Conservation (phyloP, 177 flowering plant species). For the Telopea speciosissima region DNA sequence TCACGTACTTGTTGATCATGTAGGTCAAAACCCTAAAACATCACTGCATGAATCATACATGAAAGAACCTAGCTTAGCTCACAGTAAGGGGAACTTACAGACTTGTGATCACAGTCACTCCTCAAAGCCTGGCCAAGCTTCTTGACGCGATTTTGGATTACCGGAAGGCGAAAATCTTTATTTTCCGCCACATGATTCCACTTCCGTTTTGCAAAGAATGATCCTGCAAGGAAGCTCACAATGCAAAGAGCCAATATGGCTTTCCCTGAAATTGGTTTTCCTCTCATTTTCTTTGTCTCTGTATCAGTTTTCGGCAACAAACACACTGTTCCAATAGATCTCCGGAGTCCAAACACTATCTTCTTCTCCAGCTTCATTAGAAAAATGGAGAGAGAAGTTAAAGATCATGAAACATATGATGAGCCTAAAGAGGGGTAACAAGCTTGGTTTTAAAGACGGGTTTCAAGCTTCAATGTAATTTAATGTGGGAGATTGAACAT, state of each 20-base stretch:
- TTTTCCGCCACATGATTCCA: conserved; percentile 20
- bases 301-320: conserved; percentile 3
- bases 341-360: not conserved
- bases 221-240: conserved; percentile 61
- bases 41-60: not conserved
- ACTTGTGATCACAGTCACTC: conserved; percentile 37
- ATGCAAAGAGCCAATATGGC: conserved; percentile 45
- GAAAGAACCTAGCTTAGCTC: not conserved
- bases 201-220: conserved; percentile 39
- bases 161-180: conserved; percentile 4
- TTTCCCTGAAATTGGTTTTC: conserved; percentile 44
- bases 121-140: not conserved
- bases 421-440: not conserved
- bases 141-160: conserved; percentile 2
- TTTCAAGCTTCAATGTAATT: conserved; percentile 6
- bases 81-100: conserved; percentile 22
- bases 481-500: not conserved
- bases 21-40: not conserved
- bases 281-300: conserved; percentile 50
- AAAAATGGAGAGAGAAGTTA: not conserved
- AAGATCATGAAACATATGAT: not conserved
- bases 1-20: not conserved
- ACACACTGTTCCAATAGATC: conserved; percentile 1
- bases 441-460: not conserved
- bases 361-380: conserved; percentile 6